Percentiles rank a stretch among this genome's conserved stretches.
Evolutionary conservation across 2,329 filamentous ascomycete species (phyloP).

Genomic region (Aspergillus sp.): DNA sequence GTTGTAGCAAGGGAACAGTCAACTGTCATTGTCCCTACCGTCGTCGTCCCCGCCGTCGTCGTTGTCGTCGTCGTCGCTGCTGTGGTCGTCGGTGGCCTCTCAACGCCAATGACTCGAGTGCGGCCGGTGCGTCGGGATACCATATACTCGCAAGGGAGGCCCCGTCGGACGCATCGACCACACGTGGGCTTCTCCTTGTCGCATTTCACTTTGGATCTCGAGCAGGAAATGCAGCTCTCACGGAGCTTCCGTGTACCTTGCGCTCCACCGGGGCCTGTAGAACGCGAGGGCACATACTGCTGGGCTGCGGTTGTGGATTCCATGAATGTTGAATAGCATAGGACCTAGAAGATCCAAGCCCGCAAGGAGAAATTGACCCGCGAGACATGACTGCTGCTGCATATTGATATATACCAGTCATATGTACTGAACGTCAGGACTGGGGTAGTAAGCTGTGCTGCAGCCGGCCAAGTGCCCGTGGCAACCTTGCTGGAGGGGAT

Average conservation of each 20-base stretch:
- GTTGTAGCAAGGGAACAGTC: not conserved
- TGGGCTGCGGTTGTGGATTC: not conserved
- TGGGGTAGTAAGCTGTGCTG: not conserved
- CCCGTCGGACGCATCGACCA: slow-evolving; percentile 9
- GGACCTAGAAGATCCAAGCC: not conserved
- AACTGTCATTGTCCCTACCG: not conserved
- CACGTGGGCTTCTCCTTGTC: slow-evolving; percentile 10
- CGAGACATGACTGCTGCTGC: not conserved
- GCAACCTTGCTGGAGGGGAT: too few species aligned
- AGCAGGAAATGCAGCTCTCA: slow-evolving; percentile 10
- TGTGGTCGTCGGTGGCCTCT: not conserved
- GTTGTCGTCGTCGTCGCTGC: not conserved
- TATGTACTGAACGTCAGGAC: not conserved
- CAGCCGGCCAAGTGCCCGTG: too few species aligned
- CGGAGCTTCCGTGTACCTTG: slow-evolving; percentile 5
- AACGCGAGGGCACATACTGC: not conserved
- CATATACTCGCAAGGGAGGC: slow-evolving; percentile 10
- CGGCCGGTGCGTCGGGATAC: slow-evolving; percentile 11
- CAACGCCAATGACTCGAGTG: slow-evolving; percentile 2
- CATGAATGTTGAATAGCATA: not conserved
- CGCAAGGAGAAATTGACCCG: not conserved
- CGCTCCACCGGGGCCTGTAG: not conserved
- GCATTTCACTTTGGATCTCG: slow-evolving; percentile 10
- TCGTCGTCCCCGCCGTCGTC: not conserved
- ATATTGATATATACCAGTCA: not conserved